Base-by-base conservation (phyloP, 208 protist species). In the Crithidia acanthocephali region DNA sequence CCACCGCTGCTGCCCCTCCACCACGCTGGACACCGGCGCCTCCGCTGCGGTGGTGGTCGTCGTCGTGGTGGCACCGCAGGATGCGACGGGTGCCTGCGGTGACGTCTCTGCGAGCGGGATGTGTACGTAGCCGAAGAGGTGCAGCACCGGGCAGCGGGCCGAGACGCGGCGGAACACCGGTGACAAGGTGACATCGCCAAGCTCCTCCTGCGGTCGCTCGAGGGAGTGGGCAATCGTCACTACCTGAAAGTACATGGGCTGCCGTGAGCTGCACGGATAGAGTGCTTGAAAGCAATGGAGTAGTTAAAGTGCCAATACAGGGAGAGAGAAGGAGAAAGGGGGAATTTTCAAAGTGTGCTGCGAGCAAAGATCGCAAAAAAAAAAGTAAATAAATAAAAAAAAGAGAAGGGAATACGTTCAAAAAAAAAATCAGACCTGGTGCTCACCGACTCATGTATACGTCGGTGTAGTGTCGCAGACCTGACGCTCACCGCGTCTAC, bases 61-160 rank as follows among this genome's bases (percentile, higher is more conserved):
- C 13, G 37, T 15, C 13, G 13, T 13, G 6, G 37, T 42, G 9
- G 37, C 13, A 13, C 13, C 13, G 9, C 37, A 42, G 37, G 37
- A 60, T 2, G 32, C 2, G 30, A 37, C 23, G 30, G 50, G 42
- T 8, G 55, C 27, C 13, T 23, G 20, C 9, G 18, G 28, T 6
- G 51, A 25, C 50, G n/a, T n/a, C 10, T 68, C 44, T 3, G 52
- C 47, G 30, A 40, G 22, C 20, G 72, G 72, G 18, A 83, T 82
- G 64, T 79, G 72, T 1, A 83, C 50, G 56, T 89, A 82, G 27
- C 90, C 90, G 60, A 95, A 93, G 51, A 95, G 68, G 57, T 91
- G 86, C 22, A 95, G 66, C 59, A 93, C 79, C 20, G 87, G 90
- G 51, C 85, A 93, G 18, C 71, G 63, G 16, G 72, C 68, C 1